A percentile compares a stretch with the other conserved stretches of the same genome.
Evolutionary conservation across 352 stramenopile species (phyloP).

Genomic region (Proteromonas lacertae): DNA sequence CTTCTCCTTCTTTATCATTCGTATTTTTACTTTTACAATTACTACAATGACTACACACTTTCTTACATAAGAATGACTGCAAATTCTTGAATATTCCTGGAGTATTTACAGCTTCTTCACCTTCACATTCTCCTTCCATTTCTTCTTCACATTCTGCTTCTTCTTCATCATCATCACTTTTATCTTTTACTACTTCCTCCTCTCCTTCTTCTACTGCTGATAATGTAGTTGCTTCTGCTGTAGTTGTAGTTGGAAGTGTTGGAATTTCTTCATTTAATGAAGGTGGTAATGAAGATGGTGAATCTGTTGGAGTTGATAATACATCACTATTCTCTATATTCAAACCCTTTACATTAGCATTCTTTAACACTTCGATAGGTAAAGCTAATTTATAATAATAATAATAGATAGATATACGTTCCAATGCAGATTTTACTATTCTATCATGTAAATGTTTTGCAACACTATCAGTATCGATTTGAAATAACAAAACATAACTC

Average conservation of each 20-base stretch:
- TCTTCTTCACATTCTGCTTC: conserved; percentile 5
- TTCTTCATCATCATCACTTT: conserved; percentile 3
- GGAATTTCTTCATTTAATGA: background rate
- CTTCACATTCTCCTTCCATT: conserved; percentile 1
- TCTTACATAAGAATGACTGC: background rate
- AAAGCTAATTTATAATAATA: too few species aligned
- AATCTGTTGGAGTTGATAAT: background rate
- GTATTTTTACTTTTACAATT: background rate
- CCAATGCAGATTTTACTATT: too few species aligned
- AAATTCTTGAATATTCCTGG: background rate
- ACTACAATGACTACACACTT: background rate
- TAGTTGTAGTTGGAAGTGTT: background rate
- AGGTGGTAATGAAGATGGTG: background rate
- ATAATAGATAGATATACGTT: too few species aligned
- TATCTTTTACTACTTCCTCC: conserved; percentile 1
- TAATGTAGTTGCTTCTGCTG: background rate
- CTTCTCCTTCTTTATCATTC: conserved; percentile 2
- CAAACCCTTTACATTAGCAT: conserved; percentile 5
- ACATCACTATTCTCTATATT: conserved; percentile 3
- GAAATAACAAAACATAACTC: conserved; percentile 49
- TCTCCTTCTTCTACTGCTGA: background rate
- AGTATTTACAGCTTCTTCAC: background rate
- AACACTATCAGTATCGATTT: conserved; percentile 38
- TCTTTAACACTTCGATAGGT: background rate
- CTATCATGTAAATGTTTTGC: conserved; percentile 16